Evolutionary conservation across 2,329 filamentous ascomycete species (phyloP).

Genomic region (Alternaria atra): DNA sequence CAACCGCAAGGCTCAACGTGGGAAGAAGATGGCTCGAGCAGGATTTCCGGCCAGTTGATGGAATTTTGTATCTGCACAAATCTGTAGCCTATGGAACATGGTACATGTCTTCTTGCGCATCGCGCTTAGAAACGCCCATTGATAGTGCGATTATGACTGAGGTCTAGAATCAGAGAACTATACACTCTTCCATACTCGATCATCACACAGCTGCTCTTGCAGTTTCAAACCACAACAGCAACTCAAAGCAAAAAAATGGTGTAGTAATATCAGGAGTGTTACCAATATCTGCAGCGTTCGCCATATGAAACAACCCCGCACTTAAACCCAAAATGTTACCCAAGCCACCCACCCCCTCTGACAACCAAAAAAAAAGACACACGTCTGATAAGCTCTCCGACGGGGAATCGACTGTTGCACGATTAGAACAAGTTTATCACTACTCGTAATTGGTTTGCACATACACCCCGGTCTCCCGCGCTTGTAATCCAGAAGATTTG

Average conservation of each 20-base stretch:
- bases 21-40: slow-evolving; percentile 68
- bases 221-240: neutral
- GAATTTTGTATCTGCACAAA: neutral
- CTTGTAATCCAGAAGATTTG: slow-evolving; percentile 3
- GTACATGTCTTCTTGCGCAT: neutral
- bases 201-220: neutral
- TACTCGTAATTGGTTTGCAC: neutral
- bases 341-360: neutral
- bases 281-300: neutral
- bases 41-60: slow-evolving; percentile 54
- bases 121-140: neutral
- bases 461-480: slow-evolving; percentile 15
- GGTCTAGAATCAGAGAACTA: neutral
- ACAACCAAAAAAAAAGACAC: neutral
- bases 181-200: neutral
- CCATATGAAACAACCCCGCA: neutral
- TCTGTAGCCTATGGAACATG: neutral
- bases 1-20: slow-evolving; percentile 76
- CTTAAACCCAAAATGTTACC: neutral
- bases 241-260: neutral
- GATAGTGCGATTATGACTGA: neutral
- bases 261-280: neutral
- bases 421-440: neutral
- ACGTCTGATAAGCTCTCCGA: slow-evolving; percentile 1
- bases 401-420: slow-evolving; percentile 8